Evolutionary conservation across 352 stramenopile species (phyloP), one percentile per base, ranked within the genome.

Genomic region (Phytophthora multivora): DNA sequence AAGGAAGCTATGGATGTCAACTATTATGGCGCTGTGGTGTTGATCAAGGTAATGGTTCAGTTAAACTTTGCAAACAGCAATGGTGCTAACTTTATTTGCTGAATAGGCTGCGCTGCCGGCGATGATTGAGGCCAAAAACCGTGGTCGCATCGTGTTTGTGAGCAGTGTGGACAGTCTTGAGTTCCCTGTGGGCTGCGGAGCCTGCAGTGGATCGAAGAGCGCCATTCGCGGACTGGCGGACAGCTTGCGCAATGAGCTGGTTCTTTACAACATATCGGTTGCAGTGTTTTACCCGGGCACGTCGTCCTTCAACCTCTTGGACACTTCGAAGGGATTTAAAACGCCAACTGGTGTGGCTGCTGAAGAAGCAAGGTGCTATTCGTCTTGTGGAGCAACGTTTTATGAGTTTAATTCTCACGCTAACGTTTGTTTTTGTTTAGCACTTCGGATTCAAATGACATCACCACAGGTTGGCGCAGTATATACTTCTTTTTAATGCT

Each of bases 151-250:
- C 18, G 74, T 91, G 16, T 76, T 94, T 51, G 71, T 89, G 23
- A 81, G 66, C 33, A 84, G 80, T 16, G 80, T 74, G 1, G 64
- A 67, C 19, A 81, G 66, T 33, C 60, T 90, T 51, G 68, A 71
- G 19, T 72, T 71, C 23, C 70, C 97, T 3, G 88, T 93, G 63
- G 96, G 94, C 15, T 98, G 95, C 65, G 83, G 86, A 23, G 79
- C 86, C 1, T 98, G 97, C 71, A 84, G 75, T 48, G 82, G 91
- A 1, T 88, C 85, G 30, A 98, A 98, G 64, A 96, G 85, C 68
- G 96, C 92, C 3, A 47, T 98, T 15, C 77, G 91, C 12, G 95
- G 91, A 30, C 83, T 98, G 54, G 90, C 93, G 3, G 94, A 98
- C 41, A 79, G 79, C n/a, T 71, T 98, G 15, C 80, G 80, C 23